Evolutionary conservation across 306 rosid genomes (phyloP).

Genomic region (Cucurbita maxima): DNA sequence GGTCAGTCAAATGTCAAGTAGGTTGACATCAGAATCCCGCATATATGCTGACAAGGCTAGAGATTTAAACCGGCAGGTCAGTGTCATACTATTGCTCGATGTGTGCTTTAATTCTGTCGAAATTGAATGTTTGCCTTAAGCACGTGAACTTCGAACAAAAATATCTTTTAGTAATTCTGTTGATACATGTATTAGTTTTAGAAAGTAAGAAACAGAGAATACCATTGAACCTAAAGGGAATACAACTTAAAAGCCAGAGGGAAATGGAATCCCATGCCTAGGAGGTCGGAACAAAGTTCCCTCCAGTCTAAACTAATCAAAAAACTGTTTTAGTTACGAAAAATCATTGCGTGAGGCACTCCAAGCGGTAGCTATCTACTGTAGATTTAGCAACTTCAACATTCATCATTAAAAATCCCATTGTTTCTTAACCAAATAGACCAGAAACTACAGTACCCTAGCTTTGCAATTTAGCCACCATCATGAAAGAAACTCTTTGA

Average conservation of each 20-base stretch:
- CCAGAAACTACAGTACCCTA: not conserved
- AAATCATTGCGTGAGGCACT: not conserved
- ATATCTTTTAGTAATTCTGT: not conserved
- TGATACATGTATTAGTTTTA: not conserved
- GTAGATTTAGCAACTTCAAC: not conserved
- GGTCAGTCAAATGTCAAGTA: conserved; percentile 98
- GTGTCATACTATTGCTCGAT: conserved; percentile 8
- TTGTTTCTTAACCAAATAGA: not conserved
- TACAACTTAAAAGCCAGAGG: not conserved
- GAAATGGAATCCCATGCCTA: not conserved
- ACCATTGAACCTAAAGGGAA: not conserved
- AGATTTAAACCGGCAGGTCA: conserved; percentile 87
- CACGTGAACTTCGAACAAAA: not conserved
- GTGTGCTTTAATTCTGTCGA: not conserved
- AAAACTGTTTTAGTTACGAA: not conserved
- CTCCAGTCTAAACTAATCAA: not conserved
- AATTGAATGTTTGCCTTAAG: not conserved
- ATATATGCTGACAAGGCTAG: conserved; percentile 85
- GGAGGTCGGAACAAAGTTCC: not conserved
- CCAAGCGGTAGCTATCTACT: not conserved
- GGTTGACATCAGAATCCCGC: conserved; percentile 88
- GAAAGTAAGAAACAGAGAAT: not conserved
- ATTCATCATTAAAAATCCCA: not conserved
- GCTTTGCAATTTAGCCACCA: not conserved
- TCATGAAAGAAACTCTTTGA: not conserved